phyloP scores from a whole-genome alignment of 805 yeast species.

The Nakazawaea ishiwadae region DNA sequence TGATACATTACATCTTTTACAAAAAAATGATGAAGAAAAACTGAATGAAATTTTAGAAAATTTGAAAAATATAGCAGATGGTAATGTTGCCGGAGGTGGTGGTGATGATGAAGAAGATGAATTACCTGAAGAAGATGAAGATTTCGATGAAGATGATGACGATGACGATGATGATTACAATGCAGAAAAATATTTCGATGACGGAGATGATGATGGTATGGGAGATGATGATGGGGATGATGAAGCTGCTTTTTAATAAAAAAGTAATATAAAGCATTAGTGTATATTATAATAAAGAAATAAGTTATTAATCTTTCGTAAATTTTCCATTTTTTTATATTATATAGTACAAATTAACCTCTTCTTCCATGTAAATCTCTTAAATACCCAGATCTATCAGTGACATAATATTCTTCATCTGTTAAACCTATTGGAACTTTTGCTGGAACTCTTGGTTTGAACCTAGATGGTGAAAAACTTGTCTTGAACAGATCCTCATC shows the following conservation, averaged over 20 bases:
- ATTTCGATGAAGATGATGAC: constrained; percentile 68
- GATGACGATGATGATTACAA: constrained; percentile 77
- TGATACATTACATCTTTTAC: constrained; percentile 1
- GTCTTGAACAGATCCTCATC: background rate
- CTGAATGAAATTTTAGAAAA: constrained; percentile 25
- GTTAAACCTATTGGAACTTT: constrained; percentile 15
- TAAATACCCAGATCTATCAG: constrained; percentile 8
- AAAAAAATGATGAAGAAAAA: constrained; percentile 19
- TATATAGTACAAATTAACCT: constrained; percentile 3
- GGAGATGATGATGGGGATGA: constrained; percentile 59
- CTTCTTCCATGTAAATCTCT: constrained; percentile 12
- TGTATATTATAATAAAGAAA: constrained; percentile 5
- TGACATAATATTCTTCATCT: constrained; percentile 13
- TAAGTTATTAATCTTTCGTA: background rate
- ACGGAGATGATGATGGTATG: constrained; percentile 56
- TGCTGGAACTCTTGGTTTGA: constrained; percentile 15
- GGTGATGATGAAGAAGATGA: constrained; percentile 33
- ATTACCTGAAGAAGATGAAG: constrained; percentile 57
- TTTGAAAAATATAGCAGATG: constrained; percentile 30
- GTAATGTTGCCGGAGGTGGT: constrained; percentile 34
- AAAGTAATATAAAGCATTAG: too few relatives aligned
- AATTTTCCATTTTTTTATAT: background rate
- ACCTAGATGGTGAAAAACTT: constrained; percentile 7
- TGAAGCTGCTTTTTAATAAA: constrained; percentile 66
- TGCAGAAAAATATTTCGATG: constrained; percentile 76